Evolutionary conservation across 2,329 filamentous ascomycete species (phyloP), one percentile per base, ranked within the genome.

Genomic region (Aaosphaeria arxii): DNA sequence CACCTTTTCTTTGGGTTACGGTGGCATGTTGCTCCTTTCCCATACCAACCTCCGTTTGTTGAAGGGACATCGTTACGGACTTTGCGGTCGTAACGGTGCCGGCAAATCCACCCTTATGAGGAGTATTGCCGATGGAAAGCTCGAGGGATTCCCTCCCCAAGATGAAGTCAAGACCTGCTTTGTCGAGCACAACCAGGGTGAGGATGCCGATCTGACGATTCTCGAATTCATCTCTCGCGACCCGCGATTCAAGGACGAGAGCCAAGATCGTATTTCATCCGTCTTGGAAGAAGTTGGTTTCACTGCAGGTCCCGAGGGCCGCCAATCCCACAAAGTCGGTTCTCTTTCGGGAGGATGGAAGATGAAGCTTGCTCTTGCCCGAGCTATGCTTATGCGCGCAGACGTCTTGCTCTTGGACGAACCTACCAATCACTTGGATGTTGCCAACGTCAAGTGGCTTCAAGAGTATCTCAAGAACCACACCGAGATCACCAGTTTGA

Each of bases 31-130:
- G 57, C 78, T 99, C 52, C 82, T 99, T 24, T 96, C 91, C 5
- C 94, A 97, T 76, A 96, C 94, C 57, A 97, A 96, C 70, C 79
- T 99, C 40, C 86, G 91, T 39, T 84, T 99, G 6, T 82, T 97
- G 63, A 96, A 97, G 78, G 94, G 94, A 48, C 94, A 97, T 73
- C 87, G 94, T 50, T 99, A 99, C 69, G 94, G 94, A 70, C 88
- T 99, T 13, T 96, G 92, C 64, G 94, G 94, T 63, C 88, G 92
- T 62, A 99, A 99, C 71, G 94, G 94, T 76, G 91, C 91, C 48
- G 94, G 94, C 67, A 99, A 99, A 77, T 97, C 94, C n/a, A 99
- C 94, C 1, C 82, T 99, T 49, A 97, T 99, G 94, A 89, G 90
- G 69, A 91, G 88, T 70, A 99, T 99, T 63, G 89, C 94, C 44